Conservation (phyloP, 1,139 yeast genomes). For the Yamadazyma friedrichii region DNA sequence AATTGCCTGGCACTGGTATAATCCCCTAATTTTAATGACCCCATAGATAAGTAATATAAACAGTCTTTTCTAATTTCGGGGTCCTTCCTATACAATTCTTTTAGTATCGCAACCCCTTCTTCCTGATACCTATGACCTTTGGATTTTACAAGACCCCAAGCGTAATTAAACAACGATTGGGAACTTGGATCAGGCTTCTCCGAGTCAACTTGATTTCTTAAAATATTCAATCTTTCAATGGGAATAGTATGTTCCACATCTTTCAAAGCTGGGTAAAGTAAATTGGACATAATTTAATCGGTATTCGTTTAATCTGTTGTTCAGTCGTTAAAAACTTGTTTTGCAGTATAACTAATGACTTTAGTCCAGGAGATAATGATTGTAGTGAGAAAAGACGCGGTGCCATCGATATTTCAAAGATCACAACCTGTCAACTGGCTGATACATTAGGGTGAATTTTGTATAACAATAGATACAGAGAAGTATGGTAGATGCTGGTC, state of each 20-base stretch:
- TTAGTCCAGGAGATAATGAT: not conserved
- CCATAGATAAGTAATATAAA: conserved; percentile 82
- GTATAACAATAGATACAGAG: not conserved
- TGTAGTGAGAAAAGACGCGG: not conserved
- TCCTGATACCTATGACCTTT: conserved; percentile 59
- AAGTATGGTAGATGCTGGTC: not conserved
- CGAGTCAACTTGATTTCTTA: conserved; percentile 72
- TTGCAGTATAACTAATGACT: conserved; percentile 1
- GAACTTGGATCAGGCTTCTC: conserved; percentile 80
- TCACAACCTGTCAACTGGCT: too few species aligned
- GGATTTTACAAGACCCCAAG: conserved; percentile 93
- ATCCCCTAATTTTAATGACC: conserved; percentile 86
- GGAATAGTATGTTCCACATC: conserved; percentile 60
- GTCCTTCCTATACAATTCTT: conserved; percentile 72
- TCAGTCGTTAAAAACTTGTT: too few species aligned
- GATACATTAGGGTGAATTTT: not conserved
- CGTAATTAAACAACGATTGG: conserved; percentile 88
- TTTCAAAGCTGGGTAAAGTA: conserved; percentile 39
- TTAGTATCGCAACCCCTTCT: conserved; percentile 73
- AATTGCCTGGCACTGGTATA: conserved; percentile 83
- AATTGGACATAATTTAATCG: conserved; percentile 10
- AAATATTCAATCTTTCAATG: conserved; percentile 68
- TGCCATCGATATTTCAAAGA: too few species aligned
- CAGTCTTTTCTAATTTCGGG: conserved; percentile 88
- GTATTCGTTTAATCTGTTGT: not conserved